Conservation (phyloP, 225 moss, liverwort and hornwort species). For the Asterella californica region DNA sequence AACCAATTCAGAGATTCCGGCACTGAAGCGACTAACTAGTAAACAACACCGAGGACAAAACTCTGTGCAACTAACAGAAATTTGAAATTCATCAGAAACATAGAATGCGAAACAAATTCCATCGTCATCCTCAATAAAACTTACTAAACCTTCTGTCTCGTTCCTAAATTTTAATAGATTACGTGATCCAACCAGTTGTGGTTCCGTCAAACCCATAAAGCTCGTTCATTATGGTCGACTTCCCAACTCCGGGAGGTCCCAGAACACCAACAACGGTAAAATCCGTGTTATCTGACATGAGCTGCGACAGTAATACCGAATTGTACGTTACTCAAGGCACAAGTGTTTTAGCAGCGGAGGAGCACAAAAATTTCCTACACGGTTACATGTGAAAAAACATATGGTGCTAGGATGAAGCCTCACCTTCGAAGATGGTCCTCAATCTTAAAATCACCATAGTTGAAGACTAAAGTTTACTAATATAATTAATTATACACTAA, state of each 20-base stretch:
- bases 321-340: background rate
- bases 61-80: background rate
- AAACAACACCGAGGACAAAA: background rate
- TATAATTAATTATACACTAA: background rate
- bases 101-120: background rate
- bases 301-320: slow-evolving; percentile 44
- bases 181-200: slow-evolving; percentile 47
- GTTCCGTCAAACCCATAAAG: slow-evolving; percentile 76
- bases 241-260: slow-evolving; percentile 84
- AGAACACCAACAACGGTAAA: slow-evolving; percentile 86
- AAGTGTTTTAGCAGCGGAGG: background rate
- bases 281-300: slow-evolving; percentile 93
- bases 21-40: background rate
- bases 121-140: background rate
- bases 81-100: background rate
- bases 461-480: background rate
- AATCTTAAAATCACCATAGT: background rate
- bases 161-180: slow-evolving; percentile 4
- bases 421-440: background rate
- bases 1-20: background rate
- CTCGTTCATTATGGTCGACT: slow-evolving; percentile 92
- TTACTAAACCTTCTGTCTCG: background rate
- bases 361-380: background rate
- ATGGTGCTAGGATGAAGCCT: background rate
- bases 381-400: background rate